Evolutionary conservation across 768 basidiomycete species (phyloP).

Genomic region (Porpolomopsis calyptriformis): DNA sequence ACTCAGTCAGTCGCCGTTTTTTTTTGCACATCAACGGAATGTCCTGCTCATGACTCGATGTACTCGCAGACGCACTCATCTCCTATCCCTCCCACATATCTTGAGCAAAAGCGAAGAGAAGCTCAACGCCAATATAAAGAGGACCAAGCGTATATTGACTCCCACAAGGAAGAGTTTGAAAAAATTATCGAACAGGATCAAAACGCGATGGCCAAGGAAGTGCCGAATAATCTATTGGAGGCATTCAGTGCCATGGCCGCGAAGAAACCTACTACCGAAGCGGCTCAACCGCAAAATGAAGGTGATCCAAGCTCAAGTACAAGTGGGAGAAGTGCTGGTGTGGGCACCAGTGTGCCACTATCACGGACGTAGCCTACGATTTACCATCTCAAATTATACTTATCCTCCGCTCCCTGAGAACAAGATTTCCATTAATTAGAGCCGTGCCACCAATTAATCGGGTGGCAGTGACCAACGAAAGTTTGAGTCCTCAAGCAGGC

Average conservation of each 20-base stretch:
- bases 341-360: neutral
- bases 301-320: neutral
- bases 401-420: too few relatives aligned
- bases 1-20: conserved; percentile 4
- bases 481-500: too few relatives aligned
- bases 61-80: neutral
- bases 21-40: conserved; percentile 1
- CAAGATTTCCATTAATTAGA: too few relatives aligned
- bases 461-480: too few relatives aligned
- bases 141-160: conserved; percentile 39
- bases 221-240: conserved; percentile 39
- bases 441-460: too few relatives aligned
- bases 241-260: conserved; percentile 25
- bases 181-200: conserved; percentile 29
- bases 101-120: conserved; percentile 42
- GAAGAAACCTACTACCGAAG: neutral
- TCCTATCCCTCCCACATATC: conserved; percentile 36
- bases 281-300: neutral
- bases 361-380: neutral
- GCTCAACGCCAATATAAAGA: conserved; percentile 39
- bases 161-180: conserved; percentile 38
- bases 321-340: neutral
- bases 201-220: conserved; percentile 31
- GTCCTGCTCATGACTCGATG: neutral
- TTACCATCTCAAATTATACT: too few relatives aligned